Conservation (phyloP, 208 protist species). For the Crithidia brevicula region DNA sequence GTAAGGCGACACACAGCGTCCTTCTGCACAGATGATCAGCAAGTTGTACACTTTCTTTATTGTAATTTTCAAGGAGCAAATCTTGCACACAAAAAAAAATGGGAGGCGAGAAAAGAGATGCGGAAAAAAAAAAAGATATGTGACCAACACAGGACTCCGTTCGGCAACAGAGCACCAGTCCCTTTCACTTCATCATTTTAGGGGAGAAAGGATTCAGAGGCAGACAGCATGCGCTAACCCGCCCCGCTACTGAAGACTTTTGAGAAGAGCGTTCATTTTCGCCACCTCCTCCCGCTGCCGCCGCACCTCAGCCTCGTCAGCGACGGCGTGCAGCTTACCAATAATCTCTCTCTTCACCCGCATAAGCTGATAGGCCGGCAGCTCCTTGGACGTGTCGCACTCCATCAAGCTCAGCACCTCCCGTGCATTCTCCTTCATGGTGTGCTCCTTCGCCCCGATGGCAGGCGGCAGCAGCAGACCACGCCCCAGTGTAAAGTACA, state of each 20-base stretch:
- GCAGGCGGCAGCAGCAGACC: conserved; percentile 42
- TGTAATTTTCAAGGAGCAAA: too few species aligned
- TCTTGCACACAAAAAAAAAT: too few species aligned
- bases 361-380: conserved; percentile 78
- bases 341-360: conserved; percentile 77
- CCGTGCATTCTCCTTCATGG: conserved; percentile 66
- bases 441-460: conserved; percentile 40
- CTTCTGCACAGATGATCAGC: too few species aligned
- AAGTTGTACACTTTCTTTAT: not conserved
- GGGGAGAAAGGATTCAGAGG: too few species aligned
- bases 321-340: conserved; percentile 64
- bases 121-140: conserved; percentile 10
- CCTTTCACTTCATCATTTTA: conserved; percentile 2
- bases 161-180: not conserved
- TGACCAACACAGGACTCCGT: not conserved
- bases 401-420: conserved; percentile 64
- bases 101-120: too few species aligned
- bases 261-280: conserved; percentile 39
- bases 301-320: conserved; percentile 70
- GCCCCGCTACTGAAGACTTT: conserved; percentile 3
- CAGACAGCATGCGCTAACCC: too few species aligned
- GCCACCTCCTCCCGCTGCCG: conserved; percentile 67
- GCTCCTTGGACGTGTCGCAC: conserved; percentile 65
- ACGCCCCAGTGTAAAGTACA: conserved; percentile 61
- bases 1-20: too few species aligned